Base-by-base conservation (phyloP, 1,284 basidiomycete species). In the Sporisorium iseilematis-ciliati region DNA sequence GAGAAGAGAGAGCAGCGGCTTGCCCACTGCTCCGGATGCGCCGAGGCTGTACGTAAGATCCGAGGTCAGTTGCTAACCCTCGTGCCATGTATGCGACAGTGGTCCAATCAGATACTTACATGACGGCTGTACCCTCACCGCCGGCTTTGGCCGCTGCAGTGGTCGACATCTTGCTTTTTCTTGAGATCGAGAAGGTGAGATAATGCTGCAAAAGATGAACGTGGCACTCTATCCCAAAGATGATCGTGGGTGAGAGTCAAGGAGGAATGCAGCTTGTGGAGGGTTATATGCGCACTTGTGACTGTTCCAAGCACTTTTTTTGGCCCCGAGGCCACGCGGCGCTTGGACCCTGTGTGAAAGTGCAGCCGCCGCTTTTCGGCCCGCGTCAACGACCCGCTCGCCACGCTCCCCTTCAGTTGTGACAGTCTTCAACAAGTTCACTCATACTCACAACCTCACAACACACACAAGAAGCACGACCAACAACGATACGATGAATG, bases 21-120 rank as follows among this genome's bases (percentile, higher is more conserved):
- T 73, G 20, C 80, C 80, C 8, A 79, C 78, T 4, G 79, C 79
- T 29, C 80, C 80, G 1, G 77, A 79, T 3, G 77, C 66, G 6
- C 80, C 80, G 25, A 77, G 42, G 29, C 59, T 70, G 56, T 4
- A 18, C 21, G n/a, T 4, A 18, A 31, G 20, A 31, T 7, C n/a
- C n/a, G n/a, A 29, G 10, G 40, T 54, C 40, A 54, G 40, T 26
- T 41, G 23, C 18, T 41, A 11, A 25, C 26, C 48, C 3, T 33
- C 29, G 48, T 11, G 3, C 29, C 11, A 49, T 5, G n/a, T n/a
- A 20, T 31, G 26, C 26, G 16, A n/a, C 25, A n/a, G n/a, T 5
- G 2, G 26, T 16, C 16, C 29, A 20, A 10, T 14, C 31, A 16
- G 43, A 25, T 11, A 50, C 69, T 65, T 57, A 72, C 69, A 72